phyloP scores from a whole-genome alignment of 257 asterid species.

The Jaltomata sinuosa region DNA sequence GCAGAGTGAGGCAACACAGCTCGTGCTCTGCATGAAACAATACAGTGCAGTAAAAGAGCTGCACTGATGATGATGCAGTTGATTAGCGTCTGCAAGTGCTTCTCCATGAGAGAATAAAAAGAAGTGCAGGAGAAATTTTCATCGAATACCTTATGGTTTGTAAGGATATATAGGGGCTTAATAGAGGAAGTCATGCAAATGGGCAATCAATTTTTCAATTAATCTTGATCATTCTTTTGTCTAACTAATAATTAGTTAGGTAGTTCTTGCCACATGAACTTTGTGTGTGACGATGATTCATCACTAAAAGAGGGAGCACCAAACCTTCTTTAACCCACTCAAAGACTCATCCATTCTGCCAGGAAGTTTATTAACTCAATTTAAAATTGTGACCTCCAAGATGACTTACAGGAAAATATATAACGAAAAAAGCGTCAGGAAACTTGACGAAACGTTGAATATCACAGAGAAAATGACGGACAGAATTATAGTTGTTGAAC shows the following conservation, averaged over 20 bases:
- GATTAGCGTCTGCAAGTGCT: neutral
- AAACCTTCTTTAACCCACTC: neutral
- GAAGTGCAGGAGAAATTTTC: neutral
- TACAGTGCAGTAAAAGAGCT: conserved; percentile 3
- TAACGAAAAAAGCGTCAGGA: neutral
- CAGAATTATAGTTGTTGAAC: neutral
- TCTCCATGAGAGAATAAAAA: conserved; percentile 16
- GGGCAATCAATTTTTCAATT: neutral
- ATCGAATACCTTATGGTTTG: neutral
- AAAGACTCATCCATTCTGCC: neutral
- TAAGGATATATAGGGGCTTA: neutral
- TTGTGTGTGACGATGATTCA: neutral
- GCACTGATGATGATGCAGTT: conserved; percentile 5
- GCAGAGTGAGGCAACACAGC: neutral
- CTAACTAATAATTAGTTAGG: neutral
- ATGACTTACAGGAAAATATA: neutral
- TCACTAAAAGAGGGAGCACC: neutral
- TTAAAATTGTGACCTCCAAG: neutral
- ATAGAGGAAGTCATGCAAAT: neutral
- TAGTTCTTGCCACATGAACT: neutral
- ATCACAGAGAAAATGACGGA: neutral
- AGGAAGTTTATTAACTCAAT: neutral
- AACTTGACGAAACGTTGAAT: neutral
- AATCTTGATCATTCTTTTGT: neutral
- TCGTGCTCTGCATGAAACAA: neutral